Evolutionary conservation across 768 basidiomycete species (phyloP), one percentile per base, ranked within the genome.

Genomic region (Nidularia sp.): DNA sequence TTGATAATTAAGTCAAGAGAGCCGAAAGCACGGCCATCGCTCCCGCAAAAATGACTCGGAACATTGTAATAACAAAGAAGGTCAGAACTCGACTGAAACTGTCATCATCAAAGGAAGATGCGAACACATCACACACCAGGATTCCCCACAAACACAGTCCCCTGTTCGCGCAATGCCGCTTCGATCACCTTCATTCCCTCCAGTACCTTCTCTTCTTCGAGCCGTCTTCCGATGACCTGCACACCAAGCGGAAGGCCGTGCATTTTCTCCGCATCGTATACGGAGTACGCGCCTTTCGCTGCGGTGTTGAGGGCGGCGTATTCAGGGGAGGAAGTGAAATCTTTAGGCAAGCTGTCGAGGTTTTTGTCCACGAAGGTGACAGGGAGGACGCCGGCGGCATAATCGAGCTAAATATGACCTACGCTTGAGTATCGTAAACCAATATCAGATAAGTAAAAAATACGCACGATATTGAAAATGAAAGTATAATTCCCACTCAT

Each of bases 181-280:
- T 75, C 71, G 15, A 75, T 67, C 29, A 88, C 72, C 58, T 80
- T 79, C 81, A 88, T 87, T 2, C 80, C 85, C 59, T 83, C 80
- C 5, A 89, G 55, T 2, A 86, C 86, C 60, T 83, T 83, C 66
- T 90, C 88, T 65, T 90, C 88, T 62, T 87, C 83, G 39, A 86
- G 72, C 41, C 81, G 69, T 44, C 76, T 68, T 1, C 85, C 85
- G 1, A 81, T 74, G 33, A 89, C 64, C 61, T 89, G 86, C 8
- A 88, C 79, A 1, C 85, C 84, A 1, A 89, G 61, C 0, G 88
- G 86, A 4, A 88, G 68, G 5, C 86, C 86, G 52, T 83, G 75
- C 83, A 87, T 86, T 53, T 76, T 73, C 10, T 78, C 67, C 1
- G 80, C 74, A 47, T 87, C 76, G 48, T 88, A 90, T 1, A 76